Base-by-base conservation (phyloP, 148 eudicot species). In the Rhododendron griersonianum region DNA sequence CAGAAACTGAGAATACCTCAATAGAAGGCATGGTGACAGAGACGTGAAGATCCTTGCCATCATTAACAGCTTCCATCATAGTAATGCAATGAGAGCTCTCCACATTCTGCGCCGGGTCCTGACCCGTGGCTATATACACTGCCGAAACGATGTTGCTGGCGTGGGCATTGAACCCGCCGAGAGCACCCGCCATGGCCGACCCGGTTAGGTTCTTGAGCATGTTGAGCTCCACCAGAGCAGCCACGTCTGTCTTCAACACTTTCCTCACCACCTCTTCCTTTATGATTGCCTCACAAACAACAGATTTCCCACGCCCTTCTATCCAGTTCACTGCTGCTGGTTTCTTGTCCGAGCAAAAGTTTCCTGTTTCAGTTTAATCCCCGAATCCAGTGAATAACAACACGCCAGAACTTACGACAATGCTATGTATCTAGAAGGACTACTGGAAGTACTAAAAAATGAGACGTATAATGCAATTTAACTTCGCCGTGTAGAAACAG, bases 11-110 rank as follows among this genome's bases (percentile, higher is more conserved):
- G 69, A 44, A 37, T 90, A 90, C 91, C 92, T 91, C 92, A 84
- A 91, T 91, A 84, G 91, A 91, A 80, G 92, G 92, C 92, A 91
- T 91, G 75, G 92, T 87, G 82, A 91, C 92, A 15, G 92, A 91
- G 84, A 91, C 77, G 45, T 91, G 92, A 78, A 91, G 92, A 79
- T 91, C 92, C 83, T 89, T 87, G 87, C 92, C 92, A 18, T 81
- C 89, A 28, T 91, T 91, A 25, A 91, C 81, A 35, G 91, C 87
- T 73, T 91, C 92, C 92, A 91, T 87, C 92, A 91, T 89, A 77
- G 92, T 91, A 61, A 91, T 91, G 81, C 92, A 91, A 69, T 91
- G 92, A 53, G 92, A 91, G 73, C 92, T 91, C 88, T 91, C 92
- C 7, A 91, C 84, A 74, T 91, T 91, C 85, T 91, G 92, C 39